Evolutionary conservation across 208 protist genomes (phyloP), one percentile per base, ranked within the genome.

Genomic region (Trichomonas gallinae): DNA sequence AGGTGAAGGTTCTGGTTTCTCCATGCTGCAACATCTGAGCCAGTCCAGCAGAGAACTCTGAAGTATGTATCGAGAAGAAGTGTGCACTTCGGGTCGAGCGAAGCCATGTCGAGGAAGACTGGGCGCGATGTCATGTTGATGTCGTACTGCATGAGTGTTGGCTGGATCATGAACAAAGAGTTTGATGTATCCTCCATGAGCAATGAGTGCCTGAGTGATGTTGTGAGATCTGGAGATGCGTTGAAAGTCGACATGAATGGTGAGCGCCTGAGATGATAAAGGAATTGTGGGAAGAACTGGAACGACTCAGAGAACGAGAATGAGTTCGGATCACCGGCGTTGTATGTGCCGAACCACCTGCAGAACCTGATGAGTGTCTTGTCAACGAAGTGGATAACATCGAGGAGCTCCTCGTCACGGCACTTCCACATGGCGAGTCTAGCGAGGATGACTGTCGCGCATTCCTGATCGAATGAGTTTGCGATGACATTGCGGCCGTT

Each of bases 21-120:
- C 99, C 99, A 99, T 48, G 97, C 97, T 36, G 98, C 98, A 97
- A 99, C 98, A 38, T 97, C 98, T 58, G 98, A 98, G 85, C 99
- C 99, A 97, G 99, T 98, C 97, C 99, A 99, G 96, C 99, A 97
- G 85, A 99, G 97, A 34, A 99, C 98, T 96, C 99, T 98, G 98
- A 99, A 99, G 97, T 99, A 99, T 36, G 99, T 99, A 97, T 99
- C 99, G n/a, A 99, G 98, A 1, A 99, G 97, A 6, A 99, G 98
- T 96, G 99, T 98, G 96, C 98, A 98, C 96, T 99, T 98, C 0
- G 97, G 97, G 49, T 98, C 97, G 81, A 98, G 97, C 0, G 96
- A 97, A 26, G 0, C 21, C 23, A 38, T 48, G 6, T 96, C 93
- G 11, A 96, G 51, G 26, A 42, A 0, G 98, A 98, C 46, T 97